Base-by-base conservation (phyloP, 1,139 yeast genomes). In the Yamadazyma blattariae region DNA sequence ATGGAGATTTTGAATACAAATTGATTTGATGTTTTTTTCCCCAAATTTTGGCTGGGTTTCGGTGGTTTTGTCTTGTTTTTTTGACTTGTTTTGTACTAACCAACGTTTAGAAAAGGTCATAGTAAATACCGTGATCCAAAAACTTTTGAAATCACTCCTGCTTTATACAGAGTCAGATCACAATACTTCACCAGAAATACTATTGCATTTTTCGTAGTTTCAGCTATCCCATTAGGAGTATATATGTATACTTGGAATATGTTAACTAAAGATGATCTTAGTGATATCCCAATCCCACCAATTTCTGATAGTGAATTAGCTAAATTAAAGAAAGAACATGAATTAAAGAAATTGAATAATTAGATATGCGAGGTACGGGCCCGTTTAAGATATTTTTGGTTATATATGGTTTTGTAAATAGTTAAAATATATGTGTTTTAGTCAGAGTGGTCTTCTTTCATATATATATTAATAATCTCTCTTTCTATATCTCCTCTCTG, bases 261-360 rank as follows among this genome's bases (percentile, higher is more conserved):
- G 7, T 73, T 90, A 54, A 79, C 79, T 45, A 78, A 78, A 44
- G 97, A 89, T 55, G 96, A 90, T 48, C 87, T 90, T 56, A 76
- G 73, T 33, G 96, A 89, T 57, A 85, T 90, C 50, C 97, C 97
- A 34, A 81, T 90, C 46, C 97, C 97, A 33, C 97, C 97, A 20
- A 74, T 90, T 46, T 75, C 82, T 29, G 95, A 86, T 41, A 79
- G 73, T 37, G 95, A 88, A 56, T 71, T 90, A 55, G 76, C 74
- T 37, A 71, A 77, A 59, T 74, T 90, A 64, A 79, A 74, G 59
- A 69, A 73, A 54, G 92, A 87, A 55, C 82, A 82, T 51, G 81
- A 75, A 47, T 61, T 60, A 28, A 69, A 65, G 50, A 25, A 24
- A 17, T 14, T 22, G 18, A 12, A 28, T 11, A 16, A 10, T 19